phyloP scores from a whole-genome alignment of 2,329 filamentous ascomycete species.

The Colletotrichum orchidophilum region DNA sequence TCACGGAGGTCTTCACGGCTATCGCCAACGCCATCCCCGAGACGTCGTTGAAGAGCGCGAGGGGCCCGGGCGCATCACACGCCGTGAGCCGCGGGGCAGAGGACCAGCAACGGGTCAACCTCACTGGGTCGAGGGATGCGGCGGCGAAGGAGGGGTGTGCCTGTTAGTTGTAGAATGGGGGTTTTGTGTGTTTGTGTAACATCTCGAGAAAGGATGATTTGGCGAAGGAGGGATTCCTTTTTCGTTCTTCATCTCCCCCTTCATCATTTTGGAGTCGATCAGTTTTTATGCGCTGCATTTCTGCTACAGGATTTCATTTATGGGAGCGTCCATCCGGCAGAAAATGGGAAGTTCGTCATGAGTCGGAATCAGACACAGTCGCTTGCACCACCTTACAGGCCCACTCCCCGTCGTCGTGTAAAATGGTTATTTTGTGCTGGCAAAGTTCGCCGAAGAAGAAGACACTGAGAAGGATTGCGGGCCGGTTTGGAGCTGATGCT shows the following conservation, averaged over 20 bases:
- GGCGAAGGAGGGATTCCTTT: constrained; percentile 23
- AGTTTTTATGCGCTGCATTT: constrained; percentile 33
- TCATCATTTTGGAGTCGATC: constrained; percentile 26
- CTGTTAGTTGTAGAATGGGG: constrained; percentile 63
- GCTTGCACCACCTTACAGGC: background rate
- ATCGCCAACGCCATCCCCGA: constrained; percentile 99
- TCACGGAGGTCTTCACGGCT: constrained; percentile 95
- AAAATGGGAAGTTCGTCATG: constrained; percentile 9
- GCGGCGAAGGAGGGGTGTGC: constrained; percentile 92
- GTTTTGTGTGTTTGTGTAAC: background rate
- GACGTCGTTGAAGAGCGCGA: constrained; percentile 89
- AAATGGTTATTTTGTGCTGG: constrained; percentile 18
- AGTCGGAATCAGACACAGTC: constrained; percentile 7
- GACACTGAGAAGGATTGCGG: constrained; percentile 20
- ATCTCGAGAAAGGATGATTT: background rate
- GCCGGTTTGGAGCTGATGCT: constrained; percentile 20
- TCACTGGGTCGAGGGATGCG: constrained; percentile 76
- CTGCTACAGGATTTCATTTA: constrained; percentile 27
- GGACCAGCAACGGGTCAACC: constrained; percentile 79
- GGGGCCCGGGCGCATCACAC: constrained; percentile 72
- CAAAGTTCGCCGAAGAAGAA: constrained; percentile 14
- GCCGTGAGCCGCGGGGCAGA: constrained; percentile 68
- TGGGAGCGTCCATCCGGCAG: constrained; percentile 31
- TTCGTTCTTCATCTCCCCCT: background rate
- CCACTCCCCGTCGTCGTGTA: constrained; percentile 26